These are phyloP conservation scores for Aspergillus biplanus DNA, from an alignment of 495 filamentous ascomycete species.

Conservation along the genomic window DNA sequence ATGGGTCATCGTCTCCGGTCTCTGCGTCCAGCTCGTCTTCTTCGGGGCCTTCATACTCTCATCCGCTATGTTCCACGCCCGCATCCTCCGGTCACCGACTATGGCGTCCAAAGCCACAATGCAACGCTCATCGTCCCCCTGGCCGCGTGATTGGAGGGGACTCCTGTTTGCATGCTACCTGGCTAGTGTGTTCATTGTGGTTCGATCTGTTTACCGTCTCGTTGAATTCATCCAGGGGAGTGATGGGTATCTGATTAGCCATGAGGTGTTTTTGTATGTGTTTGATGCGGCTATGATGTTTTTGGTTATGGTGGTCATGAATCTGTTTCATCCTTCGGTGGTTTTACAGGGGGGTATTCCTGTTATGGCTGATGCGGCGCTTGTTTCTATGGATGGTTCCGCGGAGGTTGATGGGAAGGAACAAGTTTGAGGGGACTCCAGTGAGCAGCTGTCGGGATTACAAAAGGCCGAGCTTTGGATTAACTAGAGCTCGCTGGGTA, in stretches of 20 bases:
- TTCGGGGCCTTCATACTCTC: slow-evolving; percentile 47
- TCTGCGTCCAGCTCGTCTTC: slow-evolving; percentile 45
- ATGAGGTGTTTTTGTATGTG: slow-evolving; percentile 63
- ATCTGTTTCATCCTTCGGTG: too few relatives aligned
- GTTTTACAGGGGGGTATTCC: too few relatives aligned
- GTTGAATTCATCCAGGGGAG: slow-evolving; percentile 63
- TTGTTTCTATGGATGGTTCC: too few relatives aligned
- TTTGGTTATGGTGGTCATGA: slow-evolving; percentile 43
- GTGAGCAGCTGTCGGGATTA: too few relatives aligned
- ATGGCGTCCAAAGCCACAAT: slow-evolving; percentile 5
- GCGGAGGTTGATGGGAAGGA: too few relatives aligned
- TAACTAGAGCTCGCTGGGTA: too few relatives aligned
- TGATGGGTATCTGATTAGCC: slow-evolving; percentile 49
- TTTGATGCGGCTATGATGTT: slow-evolving; percentile 66
- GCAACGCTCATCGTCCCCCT: too few relatives aligned
- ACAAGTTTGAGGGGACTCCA: too few relatives aligned
- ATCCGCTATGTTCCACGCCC: slow-evolving; percentile 37
- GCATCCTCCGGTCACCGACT: slow-evolving; percentile 35
- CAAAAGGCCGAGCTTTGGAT: too few relatives aligned
- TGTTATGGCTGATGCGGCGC: too few relatives aligned
- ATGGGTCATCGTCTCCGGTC: slow-evolving; percentile 45
- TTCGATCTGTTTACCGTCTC: slow-evolving; percentile 64
- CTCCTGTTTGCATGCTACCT: slow-evolving; percentile 52
- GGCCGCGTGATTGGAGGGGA: slow-evolving; percentile 27
- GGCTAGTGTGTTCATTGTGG: slow-evolving; percentile 56